Conservation (phyloP, 2,329 filamentous ascomycete genomes). For the Colletotrichum lindemuthianum region DNA sequence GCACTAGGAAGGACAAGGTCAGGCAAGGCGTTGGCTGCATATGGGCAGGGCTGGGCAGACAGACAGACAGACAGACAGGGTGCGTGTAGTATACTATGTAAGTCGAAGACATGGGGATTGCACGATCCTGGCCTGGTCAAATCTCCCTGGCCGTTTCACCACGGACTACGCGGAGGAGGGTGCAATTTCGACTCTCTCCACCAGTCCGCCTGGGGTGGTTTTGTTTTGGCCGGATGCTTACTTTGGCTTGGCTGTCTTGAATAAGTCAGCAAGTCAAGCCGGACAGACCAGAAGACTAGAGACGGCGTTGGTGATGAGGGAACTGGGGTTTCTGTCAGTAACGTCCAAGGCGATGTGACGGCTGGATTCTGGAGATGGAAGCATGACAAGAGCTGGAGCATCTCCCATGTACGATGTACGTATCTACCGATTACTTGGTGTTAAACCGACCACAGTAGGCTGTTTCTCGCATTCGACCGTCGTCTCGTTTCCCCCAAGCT, state of each 20-base stretch:
- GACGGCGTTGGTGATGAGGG: too few relatives aligned
- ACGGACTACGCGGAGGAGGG: constrained; percentile 30
- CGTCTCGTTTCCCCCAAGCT: constrained; percentile 7
- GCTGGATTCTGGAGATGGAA: not conserved
- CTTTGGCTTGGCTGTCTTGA: not conserved
- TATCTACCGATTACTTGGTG: not conserved
- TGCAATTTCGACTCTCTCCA: constrained; percentile 32
- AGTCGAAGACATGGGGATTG: constrained; percentile 8
- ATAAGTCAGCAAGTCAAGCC: too few relatives aligned
- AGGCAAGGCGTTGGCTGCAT: too few relatives aligned
- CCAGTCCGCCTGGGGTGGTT: constrained; percentile 17
- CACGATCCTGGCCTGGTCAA: constrained; percentile 29
- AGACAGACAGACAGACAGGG: not conserved
- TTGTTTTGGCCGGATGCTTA: not conserved
- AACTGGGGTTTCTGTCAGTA: not conserved
- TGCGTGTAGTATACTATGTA: too few relatives aligned
- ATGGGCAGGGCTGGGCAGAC: too few relatives aligned
- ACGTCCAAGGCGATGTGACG: not conserved
- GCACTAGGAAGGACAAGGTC: too few relatives aligned
- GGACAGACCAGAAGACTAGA: too few relatives aligned
- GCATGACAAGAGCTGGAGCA: too few relatives aligned
- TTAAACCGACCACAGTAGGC: constrained; percentile 1
- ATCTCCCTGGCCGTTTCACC: constrained; percentile 35
- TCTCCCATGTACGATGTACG: too few relatives aligned
- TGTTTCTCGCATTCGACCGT: constrained; percentile 7